Evolutionary conservation across 2,329 filamentous ascomycete species (phyloP), one percentile per base, ranked within the genome.

Genomic region (Penicillium vulpinum): DNA sequence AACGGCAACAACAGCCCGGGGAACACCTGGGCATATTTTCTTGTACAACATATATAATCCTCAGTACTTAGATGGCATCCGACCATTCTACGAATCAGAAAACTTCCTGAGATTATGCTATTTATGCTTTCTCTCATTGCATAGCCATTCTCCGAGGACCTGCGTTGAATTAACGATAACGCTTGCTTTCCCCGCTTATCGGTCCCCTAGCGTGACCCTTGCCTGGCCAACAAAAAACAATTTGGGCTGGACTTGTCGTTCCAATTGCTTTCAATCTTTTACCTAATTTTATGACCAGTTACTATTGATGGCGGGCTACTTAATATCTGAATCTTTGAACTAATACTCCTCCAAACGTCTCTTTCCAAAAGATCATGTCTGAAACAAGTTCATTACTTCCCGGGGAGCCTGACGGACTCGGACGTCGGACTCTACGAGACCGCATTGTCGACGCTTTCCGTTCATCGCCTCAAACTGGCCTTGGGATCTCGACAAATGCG

Each of bases 361-460:
- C 13, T 43, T 28, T 29, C 16, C 24, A 13, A 43, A 53, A 36
- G n/a, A 43, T 41, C 39, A 63, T 74, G 69, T 60, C 71, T 45
- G 67, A 70, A 24, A 65, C 67, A 29, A 66, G 64, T 44, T 58
- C 64, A n/a, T 46, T 60, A 24, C 60, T 59, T 29, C 62, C 52
- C 22, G 52, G 56, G 38, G 64, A 67, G 45, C 46, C 59, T 16
- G 67, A 67, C 24, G 58, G 65, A 47, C 51, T 49, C 16, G 59
- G 63, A 47, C 56, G 54, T 56, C 68, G 67, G 50, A 70, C 70
- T 33, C 58, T 74, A 51, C 70, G 70, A 53, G 67, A 71, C 46
- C 66, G 66, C 26, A 61, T 75, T 38, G 56, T 68, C 51, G 65
- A 72, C 44, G 57, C 72, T 51, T 71, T 76, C 51, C 68, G 68